Evolutionary conservation across 1,139 yeast genomes (phyloP).

Genomic region (Diutina rugosa): DNA sequence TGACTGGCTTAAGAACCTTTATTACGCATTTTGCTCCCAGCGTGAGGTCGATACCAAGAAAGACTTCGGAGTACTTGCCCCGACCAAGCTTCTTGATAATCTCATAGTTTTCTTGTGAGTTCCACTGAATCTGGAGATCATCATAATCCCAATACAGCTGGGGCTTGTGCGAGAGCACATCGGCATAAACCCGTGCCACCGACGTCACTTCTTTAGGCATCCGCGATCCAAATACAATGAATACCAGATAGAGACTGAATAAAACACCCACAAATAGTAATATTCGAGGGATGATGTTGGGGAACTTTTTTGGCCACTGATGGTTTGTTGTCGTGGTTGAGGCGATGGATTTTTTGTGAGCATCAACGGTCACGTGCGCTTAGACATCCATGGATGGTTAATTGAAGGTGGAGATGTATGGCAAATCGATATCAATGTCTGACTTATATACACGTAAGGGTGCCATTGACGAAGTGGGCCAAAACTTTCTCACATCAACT

Average conservation of each 20-base stretch:
- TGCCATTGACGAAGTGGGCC: too few relatives aligned
- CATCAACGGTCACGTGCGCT: neutral
- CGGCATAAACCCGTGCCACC: constrained; percentile 29
- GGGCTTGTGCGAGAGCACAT: constrained; percentile 29
- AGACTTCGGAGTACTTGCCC: constrained; percentile 37
- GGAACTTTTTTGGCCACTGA: neutral
- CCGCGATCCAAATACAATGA: neutral
- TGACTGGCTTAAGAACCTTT: constrained; percentile 45
- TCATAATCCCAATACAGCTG: constrained; percentile 38
- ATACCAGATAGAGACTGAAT: neutral
- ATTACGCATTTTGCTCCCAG: constrained; percentile 21
- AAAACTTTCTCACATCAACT: too few relatives aligned
- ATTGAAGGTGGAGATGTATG: too few relatives aligned
- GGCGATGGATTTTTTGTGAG: neutral
- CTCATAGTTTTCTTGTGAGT: constrained; percentile 34
- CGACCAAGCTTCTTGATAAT: constrained; percentile 32
- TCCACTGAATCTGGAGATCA: constrained; percentile 31
- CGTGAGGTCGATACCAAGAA: constrained; percentile 49
- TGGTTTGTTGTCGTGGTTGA: neutral
- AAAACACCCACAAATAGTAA: neutral
- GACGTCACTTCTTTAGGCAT: constrained; percentile 10
- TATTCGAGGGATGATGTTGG: neutral
- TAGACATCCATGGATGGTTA: too few relatives aligned
- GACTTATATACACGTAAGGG: too few relatives aligned
- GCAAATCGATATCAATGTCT: too few relatives aligned